Conservation (phyloP, 208 protist genomes). For the Trichomonas vaginalis region DNA sequence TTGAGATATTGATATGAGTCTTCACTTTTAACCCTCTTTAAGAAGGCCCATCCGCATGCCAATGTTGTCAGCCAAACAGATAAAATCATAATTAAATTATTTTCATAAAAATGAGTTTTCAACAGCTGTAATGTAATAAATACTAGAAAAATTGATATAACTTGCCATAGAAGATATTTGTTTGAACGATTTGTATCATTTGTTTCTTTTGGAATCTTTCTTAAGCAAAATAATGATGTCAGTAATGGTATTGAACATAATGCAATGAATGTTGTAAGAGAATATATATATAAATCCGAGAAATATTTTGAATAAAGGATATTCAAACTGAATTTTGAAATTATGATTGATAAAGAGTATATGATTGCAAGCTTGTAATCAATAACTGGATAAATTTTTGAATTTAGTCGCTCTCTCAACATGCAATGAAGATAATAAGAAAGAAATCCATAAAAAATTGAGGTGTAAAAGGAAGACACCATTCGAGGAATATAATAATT, state of each 20-base stretch:
- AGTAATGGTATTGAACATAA: not conserved
- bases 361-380: not conserved
- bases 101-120: not conserved
- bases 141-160: not conserved
- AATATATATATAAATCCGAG: not conserved
- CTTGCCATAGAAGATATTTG: not conserved
- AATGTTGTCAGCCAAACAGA: not conserved
- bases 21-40: not conserved
- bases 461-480: not conserved
- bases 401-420: not conserved
- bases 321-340: not conserved
- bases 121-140: not conserved
- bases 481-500: not conserved
- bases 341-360: not conserved
- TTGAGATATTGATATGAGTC: not conserved
- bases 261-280: not conserved
- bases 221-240: not conserved
- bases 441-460: not conserved
- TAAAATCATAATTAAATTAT: not conserved
- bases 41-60: not conserved
- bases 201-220: not conserved
- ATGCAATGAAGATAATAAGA: not conserved
- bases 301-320: not conserved
- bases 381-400: not conserved
- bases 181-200: not conserved